phyloP scores from a whole-genome alignment of 805 yeast genomes.

The Alloascoidea africana region DNA sequence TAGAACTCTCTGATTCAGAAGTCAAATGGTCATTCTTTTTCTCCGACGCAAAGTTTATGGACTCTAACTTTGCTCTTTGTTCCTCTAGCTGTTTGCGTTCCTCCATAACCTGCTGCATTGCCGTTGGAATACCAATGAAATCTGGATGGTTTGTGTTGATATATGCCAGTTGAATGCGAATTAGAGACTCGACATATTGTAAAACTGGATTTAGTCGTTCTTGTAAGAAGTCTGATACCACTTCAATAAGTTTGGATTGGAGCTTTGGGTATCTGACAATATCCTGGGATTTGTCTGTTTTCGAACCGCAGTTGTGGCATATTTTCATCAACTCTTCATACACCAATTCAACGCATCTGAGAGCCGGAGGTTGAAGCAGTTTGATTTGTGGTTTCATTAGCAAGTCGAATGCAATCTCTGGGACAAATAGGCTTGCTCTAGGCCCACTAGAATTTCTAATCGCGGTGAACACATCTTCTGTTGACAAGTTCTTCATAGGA shows the following conservation, averaged over 20 bases:
- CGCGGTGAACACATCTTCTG: constrained; percentile 64
- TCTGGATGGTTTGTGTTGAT: constrained; percentile 81
- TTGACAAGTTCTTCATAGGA: constrained; percentile 61
- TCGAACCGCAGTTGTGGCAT: constrained; percentile 68
- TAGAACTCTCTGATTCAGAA: constrained; percentile 72
- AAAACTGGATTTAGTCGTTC: constrained; percentile 76
- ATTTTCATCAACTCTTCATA: constrained; percentile 79
- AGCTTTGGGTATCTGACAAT: constrained; percentile 63
- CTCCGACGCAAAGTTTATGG: too few species aligned
- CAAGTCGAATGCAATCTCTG: constrained; percentile 72
- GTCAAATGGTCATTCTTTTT: too few species aligned
- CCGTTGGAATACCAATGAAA: constrained; percentile 72
- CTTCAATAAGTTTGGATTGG: constrained; percentile 64
- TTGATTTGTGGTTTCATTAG: constrained; percentile 73
- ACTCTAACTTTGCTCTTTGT: too few species aligned
- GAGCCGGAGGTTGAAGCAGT: constrained; percentile 60
- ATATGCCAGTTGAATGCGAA: constrained; percentile 69
- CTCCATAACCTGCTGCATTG: constrained; percentile 67
- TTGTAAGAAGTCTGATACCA: constrained; percentile 59
- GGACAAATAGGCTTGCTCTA: constrained; percentile 72
- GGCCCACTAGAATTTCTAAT: constrained; percentile 81
- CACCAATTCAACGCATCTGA: constrained; percentile 73
- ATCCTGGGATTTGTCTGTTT: too few species aligned
- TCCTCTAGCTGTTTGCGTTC: too few species aligned
- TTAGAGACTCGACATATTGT: constrained; percentile 68